Conservation (phyloP, 805 yeast genomes). For the Sungouiozyma intestinalis region DNA sequence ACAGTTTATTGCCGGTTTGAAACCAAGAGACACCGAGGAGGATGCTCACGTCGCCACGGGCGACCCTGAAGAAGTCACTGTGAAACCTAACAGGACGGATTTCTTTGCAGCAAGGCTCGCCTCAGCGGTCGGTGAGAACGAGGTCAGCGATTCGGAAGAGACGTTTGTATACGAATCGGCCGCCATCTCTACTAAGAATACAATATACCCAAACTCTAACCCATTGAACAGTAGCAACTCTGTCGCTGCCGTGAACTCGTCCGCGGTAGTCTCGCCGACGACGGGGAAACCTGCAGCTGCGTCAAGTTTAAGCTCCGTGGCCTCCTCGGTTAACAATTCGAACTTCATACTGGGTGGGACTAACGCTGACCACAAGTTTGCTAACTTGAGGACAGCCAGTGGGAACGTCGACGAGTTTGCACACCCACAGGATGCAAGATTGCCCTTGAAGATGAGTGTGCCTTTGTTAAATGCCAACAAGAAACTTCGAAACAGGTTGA, state of each 20-base stretch:
- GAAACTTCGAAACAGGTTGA: slow-evolving; percentile 17
- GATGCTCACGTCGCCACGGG: slow-evolving; percentile 1
- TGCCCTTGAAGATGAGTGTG: slow-evolving; percentile 24
- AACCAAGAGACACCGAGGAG: background rate
- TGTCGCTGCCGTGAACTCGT: slow-evolving; percentile 1
- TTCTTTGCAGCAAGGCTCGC: slow-evolving; percentile 92
- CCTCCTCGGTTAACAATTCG: slow-evolving; percentile 16
- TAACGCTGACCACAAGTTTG: slow-evolving; percentile 3
- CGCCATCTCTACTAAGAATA: slow-evolving; percentile 24
- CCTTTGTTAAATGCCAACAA: slow-evolving; percentile 23
- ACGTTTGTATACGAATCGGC: slow-evolving; percentile 82
- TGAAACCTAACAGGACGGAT: slow-evolving; percentile 61
- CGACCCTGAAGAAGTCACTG: slow-evolving; percentile 14
- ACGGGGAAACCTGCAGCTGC: background rate
- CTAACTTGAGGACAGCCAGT: background rate
- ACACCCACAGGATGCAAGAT: slow-evolving; percentile 1
- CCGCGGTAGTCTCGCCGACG: background rate
- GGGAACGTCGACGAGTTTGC: background rate
- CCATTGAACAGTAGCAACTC: background rate
- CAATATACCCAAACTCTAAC: slow-evolving; percentile 10
- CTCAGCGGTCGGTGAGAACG: slow-evolving; percentile 84
- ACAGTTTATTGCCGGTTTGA: background rate
- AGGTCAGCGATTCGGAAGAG: slow-evolving; percentile 82
- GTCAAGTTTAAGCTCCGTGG: slow-evolving; percentile 2
- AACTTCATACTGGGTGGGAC: slow-evolving; percentile 5